Base-by-base conservation (phyloP, 192 early-diverging fungal genomes). In the Thamnidium elegans region DNA sequence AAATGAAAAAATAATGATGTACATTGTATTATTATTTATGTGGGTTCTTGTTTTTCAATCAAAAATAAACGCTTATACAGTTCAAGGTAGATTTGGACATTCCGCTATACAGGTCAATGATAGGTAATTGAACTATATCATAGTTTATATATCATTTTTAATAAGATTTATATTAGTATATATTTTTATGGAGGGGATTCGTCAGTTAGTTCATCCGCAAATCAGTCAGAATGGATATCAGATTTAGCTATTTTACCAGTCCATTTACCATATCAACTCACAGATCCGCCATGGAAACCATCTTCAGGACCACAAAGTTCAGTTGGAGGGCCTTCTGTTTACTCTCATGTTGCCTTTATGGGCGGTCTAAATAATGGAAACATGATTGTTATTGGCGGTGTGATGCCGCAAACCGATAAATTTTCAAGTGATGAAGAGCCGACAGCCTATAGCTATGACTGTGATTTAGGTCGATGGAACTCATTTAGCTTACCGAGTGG, bases 151-250 rank as follows among this genome's bases (percentile, higher is more conserved):
- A 42, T 5, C 21, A 46, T 8, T 7, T 34, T 32, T 26, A 26
- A 1, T 26, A 3, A 26, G 26, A 26, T 26, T 26, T 26, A 26
- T 3, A 3, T 8, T 32, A 71, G 70, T 48, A 54, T 71, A 11
- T 71, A 71, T 14, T 71, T 71, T 55, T 71, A 71, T 55, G 70
- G 70, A 7, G 70, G 70, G 8, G 70, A 71, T 43, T 61, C 63
- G 42, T 59, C 70, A 1, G 34, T 71, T 23, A 58, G 34, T 19
- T 65, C 70, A 39, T 45, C 58, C 15, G 26, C 44, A 17, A 39
- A 58, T n/a, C 66, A 45, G n/a, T 50, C 70, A 34, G 50, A 59
- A 7, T 72, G 70, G 70, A 31, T 72, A 48, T 72, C 70, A 2
- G 70, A 72, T 62, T 31, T 72, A 20, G 64, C 70, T 7, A 66